These are phyloP conservation scores for Pleurostoma richardsiae DNA, from an alignment of 2,329 filamentous ascomycete species.

Conservation along the genomic window DNA sequence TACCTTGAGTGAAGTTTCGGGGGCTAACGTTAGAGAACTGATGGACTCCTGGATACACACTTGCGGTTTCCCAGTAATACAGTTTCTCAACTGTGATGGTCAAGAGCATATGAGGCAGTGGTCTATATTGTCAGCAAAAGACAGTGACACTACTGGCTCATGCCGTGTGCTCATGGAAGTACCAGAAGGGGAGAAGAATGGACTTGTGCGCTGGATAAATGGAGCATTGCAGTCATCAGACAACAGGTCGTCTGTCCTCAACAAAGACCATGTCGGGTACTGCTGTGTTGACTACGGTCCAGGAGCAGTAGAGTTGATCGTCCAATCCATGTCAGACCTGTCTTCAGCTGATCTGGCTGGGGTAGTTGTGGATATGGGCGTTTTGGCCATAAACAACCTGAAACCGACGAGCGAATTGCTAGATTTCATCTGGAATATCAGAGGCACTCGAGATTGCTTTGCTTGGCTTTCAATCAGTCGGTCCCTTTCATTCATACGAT, in stretches of 20 bases:
- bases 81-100: slow-evolving; percentile 33
- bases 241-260: background rate
- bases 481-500: background rate
- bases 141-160: background rate
- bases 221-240: background rate
- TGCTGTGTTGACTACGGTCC: background rate
- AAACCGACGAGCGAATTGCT: background rate
- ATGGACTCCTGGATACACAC: slow-evolving; percentile 72
- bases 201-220: background rate
- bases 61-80: slow-evolving; percentile 64
- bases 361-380: background rate
- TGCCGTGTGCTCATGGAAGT: background rate
- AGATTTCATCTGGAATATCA: background rate
- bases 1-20: slow-evolving; percentile 61
- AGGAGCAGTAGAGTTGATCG: background rate
- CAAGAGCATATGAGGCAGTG: background rate
- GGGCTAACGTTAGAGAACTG: slow-evolving; percentile 61
- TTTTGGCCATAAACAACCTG: background rate
- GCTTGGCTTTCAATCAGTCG: background rate
- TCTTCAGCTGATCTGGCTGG: background rate
- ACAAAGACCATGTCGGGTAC: background rate
- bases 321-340: background rate
- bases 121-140: background rate
- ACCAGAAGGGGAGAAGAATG: background rate
- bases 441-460: background rate